Evolutionary conservation across 192 early-diverging fungal genomes (phyloP), one percentile per base, ranked within the genome.

Genomic region (Coemansia sp.): DNA sequence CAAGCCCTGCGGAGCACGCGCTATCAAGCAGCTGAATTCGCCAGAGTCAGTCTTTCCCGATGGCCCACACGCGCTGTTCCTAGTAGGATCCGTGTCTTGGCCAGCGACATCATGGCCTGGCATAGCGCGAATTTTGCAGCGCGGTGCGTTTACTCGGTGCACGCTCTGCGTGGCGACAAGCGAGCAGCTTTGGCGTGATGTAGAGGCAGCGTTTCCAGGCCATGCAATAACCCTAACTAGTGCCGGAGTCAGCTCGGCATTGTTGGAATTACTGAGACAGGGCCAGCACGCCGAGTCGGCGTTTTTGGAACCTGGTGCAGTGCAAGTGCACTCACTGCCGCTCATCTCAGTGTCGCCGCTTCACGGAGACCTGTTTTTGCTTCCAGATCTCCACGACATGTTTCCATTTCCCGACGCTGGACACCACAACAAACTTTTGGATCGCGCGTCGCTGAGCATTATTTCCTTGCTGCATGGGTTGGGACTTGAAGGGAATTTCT

Each of bases 71-170:
- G 54, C 46, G 0, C 34, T 77, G 63, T 58, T 77, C 25, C 22
- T 77, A n/a, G 45, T 77, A 0, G 67, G 67, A 6, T 37, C 54
- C 13, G 51, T 41, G n/a, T 48, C 46, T 21, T 77, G 73, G 73
- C 54, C 67, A 8, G 31, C 19, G 19, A 35, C 35, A 2, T 32
- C 49, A 17, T 77, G 66, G 73, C 19, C 36, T 0, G 58, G 51
- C 6, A 56, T 77, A 27, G 50, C 15, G 11, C 36, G 27, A 9
- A 36, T 53, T 7, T 19, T 66, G 35, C 26, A 32, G 10, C 29
- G 23, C 3, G 7, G 27, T 4, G 42, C 53, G 2, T 53, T 46
- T 10, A 5, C 33, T 8, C 30, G 51, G 1, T 77, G 73, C 29
- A 70, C 73, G 10, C 54, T 77, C 25, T 70, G 66, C 19, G 54